Conservation (phyloP, 1,284 basidiomycete genomes). For the Irpex lacteus region DNA sequence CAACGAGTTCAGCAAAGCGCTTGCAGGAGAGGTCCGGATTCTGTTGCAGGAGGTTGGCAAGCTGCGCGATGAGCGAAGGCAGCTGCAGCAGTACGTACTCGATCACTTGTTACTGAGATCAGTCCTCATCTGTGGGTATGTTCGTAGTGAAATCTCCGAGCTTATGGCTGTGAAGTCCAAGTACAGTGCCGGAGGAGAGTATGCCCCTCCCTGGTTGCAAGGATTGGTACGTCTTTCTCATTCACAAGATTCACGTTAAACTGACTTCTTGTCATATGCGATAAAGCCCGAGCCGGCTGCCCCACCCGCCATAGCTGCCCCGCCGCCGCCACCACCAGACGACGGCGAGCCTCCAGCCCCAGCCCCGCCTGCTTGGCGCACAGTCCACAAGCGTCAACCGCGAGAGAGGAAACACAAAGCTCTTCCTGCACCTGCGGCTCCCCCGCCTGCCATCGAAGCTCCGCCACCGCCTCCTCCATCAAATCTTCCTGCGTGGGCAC, state of each 20-base stretch:
- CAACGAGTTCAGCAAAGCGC: slow-evolving; percentile 53
- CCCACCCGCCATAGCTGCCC: slow-evolving; percentile 20
- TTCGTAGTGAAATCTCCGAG: slow-evolving; percentile 66
- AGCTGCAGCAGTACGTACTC: slow-evolving; percentile 61
- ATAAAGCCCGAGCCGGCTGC: slow-evolving; percentile 19
- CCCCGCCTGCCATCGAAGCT: slow-evolving; percentile 38
- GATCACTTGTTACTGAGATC: background rate
- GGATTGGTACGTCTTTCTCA: slow-evolving; percentile 30
- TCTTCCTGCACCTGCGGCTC: slow-evolving; percentile 34
- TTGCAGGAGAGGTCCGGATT: slow-evolving; percentile 36
- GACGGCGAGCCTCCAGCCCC: slow-evolving; percentile 34
- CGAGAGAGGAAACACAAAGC: slow-evolving; percentile 41
- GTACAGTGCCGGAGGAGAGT: slow-evolving; percentile 68
- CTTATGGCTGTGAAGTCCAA: slow-evolving; percentile 75
- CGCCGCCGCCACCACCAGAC: slow-evolving; percentile 33
- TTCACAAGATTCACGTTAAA: background rate
- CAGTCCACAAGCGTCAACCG: slow-evolving; percentile 59
- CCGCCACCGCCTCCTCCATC: slow-evolving; percentile 36
- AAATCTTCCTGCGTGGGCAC: slow-evolving; percentile 67
- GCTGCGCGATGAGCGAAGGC: slow-evolving; percentile 67
- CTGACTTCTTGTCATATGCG: background rate
- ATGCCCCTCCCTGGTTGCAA: slow-evolving; percentile 60
- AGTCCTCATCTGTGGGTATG: background rate
- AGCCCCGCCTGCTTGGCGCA: slow-evolving; percentile 68
- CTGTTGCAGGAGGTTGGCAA: slow-evolving; percentile 69